Evolutionary conservation across 1,284 basidiomycete genomes (phyloP).

Genomic region (Anthracocystis panici-leucophaei): DNA sequence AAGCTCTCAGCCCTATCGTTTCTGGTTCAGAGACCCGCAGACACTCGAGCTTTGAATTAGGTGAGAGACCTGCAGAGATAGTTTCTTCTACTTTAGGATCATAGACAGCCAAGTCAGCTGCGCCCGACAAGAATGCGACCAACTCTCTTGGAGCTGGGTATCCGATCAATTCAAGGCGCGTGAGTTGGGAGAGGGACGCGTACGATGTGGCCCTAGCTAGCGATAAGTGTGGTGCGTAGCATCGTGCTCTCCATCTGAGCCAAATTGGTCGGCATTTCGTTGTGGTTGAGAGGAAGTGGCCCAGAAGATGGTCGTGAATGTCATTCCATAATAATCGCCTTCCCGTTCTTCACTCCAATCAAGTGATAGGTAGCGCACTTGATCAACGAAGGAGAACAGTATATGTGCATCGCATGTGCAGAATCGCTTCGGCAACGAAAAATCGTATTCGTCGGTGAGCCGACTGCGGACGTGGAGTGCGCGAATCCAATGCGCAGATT

Average conservation of each 20-base stretch:
- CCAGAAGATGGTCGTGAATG: background rate
- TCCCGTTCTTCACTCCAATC: background rate
- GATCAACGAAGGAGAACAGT: background rate
- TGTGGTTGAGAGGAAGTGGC: background rate
- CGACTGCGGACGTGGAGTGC: too few species aligned
- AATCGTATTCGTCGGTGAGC: too few species aligned
- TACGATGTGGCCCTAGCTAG: background rate
- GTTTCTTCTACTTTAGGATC: background rate
- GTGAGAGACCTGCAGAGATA: background rate
- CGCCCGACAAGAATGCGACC: background rate
- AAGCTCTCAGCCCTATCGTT: background rate
- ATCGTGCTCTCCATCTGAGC: background rate
- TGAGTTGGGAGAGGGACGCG: background rate
- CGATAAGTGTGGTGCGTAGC: background rate
- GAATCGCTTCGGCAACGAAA: too few species aligned
- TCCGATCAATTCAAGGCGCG: background rate
- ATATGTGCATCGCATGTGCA: background rate
- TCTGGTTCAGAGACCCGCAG: background rate
- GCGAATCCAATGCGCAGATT: background rate
- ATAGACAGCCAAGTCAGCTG: background rate
- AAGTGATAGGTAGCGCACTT: background rate
- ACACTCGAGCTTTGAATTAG: background rate
- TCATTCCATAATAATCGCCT: background rate
- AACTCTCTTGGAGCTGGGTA: background rate
- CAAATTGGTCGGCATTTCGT: background rate